These are phyloP conservation scores for Colletotrichum karsti DNA, from an alignment of 2,329 filamentous ascomycete species.

Conservation along the genomic window DNA sequence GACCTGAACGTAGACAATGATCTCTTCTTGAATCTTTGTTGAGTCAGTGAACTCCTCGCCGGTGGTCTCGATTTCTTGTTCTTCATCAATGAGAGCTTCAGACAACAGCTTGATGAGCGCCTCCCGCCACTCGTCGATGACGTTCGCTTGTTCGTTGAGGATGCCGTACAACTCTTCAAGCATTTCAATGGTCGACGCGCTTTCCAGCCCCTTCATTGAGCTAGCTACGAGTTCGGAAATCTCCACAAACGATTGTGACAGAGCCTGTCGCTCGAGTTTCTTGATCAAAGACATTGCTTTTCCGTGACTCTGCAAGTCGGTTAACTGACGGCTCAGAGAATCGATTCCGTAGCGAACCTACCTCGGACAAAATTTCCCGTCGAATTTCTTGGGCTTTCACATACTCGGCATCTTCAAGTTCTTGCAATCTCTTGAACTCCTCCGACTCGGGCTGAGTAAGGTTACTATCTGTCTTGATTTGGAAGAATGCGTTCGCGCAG, in stretches of 20 bases:
- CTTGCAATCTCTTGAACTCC: conserved; percentile 72
- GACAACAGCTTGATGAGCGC: conserved; percentile 76
- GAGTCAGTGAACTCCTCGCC: conserved; percentile 93
- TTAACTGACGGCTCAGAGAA: not conserved
- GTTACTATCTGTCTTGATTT: conserved; percentile 77
- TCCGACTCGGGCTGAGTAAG: conserved; percentile 73
- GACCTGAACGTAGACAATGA: conserved; percentile 86
- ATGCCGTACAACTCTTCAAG: conserved; percentile 71
- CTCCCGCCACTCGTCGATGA: conserved; percentile 80
- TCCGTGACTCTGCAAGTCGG: conserved; percentile 37
- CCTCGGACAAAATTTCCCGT: conserved; percentile 77
- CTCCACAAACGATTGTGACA: conserved; percentile 63
- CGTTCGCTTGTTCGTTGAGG: conserved; percentile 76
- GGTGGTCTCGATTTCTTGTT: conserved; percentile 75
- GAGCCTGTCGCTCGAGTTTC: conserved; percentile 62
- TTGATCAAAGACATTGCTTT: conserved; percentile 73
- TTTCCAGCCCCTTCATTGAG: conserved; percentile 75
- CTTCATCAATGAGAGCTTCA: conserved; percentile 83
- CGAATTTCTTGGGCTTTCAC: conserved; percentile 81
- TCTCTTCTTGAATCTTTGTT: conserved; percentile 85
- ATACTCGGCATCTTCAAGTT: conserved; percentile 77
- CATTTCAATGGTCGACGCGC: conserved; percentile 69
- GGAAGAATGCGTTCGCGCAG: conserved; percentile 82
- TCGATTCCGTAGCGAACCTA: conserved; percentile 34
- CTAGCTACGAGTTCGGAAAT: conserved; percentile 67